phyloP scores from a whole-genome alignment of 1,139 yeast species.

The Hansenula lynferdii region DNA sequence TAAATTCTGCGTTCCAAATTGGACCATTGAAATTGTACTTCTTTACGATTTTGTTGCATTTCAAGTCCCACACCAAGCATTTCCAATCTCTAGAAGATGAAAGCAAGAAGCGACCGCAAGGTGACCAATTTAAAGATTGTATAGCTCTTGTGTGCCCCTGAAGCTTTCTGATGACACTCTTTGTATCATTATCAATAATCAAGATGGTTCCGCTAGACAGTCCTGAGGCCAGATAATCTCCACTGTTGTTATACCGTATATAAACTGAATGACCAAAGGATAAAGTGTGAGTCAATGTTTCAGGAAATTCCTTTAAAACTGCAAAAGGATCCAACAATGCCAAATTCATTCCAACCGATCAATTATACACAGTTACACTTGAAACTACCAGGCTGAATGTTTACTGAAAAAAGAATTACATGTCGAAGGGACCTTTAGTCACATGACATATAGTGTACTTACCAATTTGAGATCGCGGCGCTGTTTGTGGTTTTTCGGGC shows the following conservation, averaged over 20 bases:
- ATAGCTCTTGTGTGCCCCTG: slow-evolving; percentile 70
- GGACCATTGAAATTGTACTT: slow-evolving; percentile 60
- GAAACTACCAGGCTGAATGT: too few relatives aligned
- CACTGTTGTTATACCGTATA: slow-evolving; percentile 66
- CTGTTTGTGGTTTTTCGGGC: not conserved
- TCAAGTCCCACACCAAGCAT: slow-evolving; percentile 76
- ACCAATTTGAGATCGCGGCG: not conserved
- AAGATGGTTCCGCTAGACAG: slow-evolving; percentile 73
- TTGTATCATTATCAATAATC: slow-evolving; percentile 71
- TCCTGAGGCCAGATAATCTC: slow-evolving; percentile 90
- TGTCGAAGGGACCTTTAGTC: too few relatives aligned
- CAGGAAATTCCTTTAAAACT: slow-evolving; percentile 91
- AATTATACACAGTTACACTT: not conserved
- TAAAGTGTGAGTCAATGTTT: slow-evolving; percentile 64
- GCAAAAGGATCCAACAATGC: slow-evolving; percentile 87
- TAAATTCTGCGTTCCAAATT: slow-evolving; percentile 62
- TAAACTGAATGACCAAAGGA: slow-evolving; percentile 71
- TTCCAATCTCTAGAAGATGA: slow-evolving; percentile 86
- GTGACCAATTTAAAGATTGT: slow-evolving; percentile 76
- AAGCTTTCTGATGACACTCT: slow-evolving; percentile 42
- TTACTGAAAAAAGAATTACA: too few relatives aligned
- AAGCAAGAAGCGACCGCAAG: slow-evolving; percentile 64
- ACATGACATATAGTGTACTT: not conserved
- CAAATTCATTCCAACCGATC: not conserved
- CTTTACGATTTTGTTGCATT: slow-evolving; percentile 36